phyloP scores from a whole-genome alignment of 2,329 filamentous ascomycete species.

The Didymella glomerata region DNA sequence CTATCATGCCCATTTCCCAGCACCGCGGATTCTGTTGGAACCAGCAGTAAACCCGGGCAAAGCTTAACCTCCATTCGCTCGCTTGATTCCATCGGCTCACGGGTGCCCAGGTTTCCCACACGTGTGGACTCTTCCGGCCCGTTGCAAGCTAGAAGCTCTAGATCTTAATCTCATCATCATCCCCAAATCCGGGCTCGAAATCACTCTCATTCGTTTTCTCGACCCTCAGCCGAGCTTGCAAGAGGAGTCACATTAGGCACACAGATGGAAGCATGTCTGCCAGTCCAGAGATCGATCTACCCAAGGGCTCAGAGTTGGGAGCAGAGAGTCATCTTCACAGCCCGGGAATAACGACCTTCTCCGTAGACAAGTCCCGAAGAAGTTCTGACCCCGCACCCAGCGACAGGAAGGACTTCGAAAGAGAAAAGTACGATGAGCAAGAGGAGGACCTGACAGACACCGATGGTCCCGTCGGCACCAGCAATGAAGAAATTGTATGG shows the following conservation, averaged over 20 bases:
- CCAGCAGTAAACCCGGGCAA: slow-evolving; percentile 14
- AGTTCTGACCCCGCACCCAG: slow-evolving; percentile 24
- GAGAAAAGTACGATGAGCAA: slow-evolving; percentile 28
- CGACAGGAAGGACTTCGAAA: slow-evolving; percentile 24
- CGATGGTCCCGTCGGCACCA: background rate
- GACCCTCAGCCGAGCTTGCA: too few species aligned
- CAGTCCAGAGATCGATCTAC: slow-evolving; percentile 49
- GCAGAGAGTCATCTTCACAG: slow-evolving; percentile 20
- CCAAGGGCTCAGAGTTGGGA: slow-evolving; percentile 28
- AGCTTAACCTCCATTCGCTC: slow-evolving; percentile 17
- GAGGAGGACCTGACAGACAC: slow-evolving; percentile 20
- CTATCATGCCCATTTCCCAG: background rate
- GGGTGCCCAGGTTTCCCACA: slow-evolving; percentile 10
- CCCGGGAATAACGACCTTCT: slow-evolving; percentile 45
- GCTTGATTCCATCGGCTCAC: slow-evolving; percentile 14
- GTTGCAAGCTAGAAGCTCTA: slow-evolving; percentile 17
- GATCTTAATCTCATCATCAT: slow-evolving; percentile 18
- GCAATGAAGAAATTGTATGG: slow-evolving; percentile 57
- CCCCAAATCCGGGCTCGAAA: too few species aligned
- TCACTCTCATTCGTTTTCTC: too few species aligned
- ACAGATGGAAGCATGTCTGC: slow-evolving; percentile 43
- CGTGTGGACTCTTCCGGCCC: slow-evolving; percentile 10
- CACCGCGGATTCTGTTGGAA: slow-evolving; percentile 7
- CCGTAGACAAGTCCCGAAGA: slow-evolving; percentile 19
- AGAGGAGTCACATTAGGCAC: background rate